phyloP scores from a whole-genome alignment of 495 filamentous ascomycete species.

The Penicillium roqueforti region DNA sequence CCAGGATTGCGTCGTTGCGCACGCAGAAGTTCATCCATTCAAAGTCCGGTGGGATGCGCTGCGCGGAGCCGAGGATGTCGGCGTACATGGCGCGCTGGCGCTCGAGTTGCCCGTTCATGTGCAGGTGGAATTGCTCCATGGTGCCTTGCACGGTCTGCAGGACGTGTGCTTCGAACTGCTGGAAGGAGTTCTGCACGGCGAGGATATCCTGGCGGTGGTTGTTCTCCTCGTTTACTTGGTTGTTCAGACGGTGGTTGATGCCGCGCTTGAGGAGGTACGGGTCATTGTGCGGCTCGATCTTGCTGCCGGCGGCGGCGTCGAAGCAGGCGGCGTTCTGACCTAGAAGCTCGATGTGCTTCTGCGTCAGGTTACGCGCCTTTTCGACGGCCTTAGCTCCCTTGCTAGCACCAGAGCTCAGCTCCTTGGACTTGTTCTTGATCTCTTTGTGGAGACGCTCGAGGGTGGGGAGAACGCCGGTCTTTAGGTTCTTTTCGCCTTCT shows the following conservation, averaged over 20 bases:
- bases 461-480: constrained; percentile 75
- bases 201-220: constrained; percentile 87
- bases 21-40: constrained; percentile 83
- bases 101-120: constrained; percentile 75
- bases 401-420: constrained; percentile 74
- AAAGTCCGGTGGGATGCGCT: constrained; percentile 81
- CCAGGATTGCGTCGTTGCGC: constrained; percentile 65
- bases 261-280: constrained; percentile 84
- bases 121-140: constrained; percentile 73
- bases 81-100: constrained; percentile 71
- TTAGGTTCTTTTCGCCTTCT: constrained; percentile 85
- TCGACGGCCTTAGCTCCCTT: constrained; percentile 87
- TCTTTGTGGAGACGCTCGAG: constrained; percentile 90
- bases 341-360: constrained; percentile 94
- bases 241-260: constrained; percentile 76
- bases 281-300: constrained; percentile 65
- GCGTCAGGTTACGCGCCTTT: constrained; percentile 78
- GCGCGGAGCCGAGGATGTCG: constrained; percentile 73
- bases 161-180: constrained; percentile 82
- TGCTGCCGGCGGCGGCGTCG: constrained; percentile 61
- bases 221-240: constrained; percentile 92
- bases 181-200: constrained; percentile 81
- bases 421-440: constrained; percentile 92
- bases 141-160: constrained; percentile 76
- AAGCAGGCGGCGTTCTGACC: constrained; percentile 75